These are phyloP conservation scores for Glycine latifolia DNA, from an alignment of 306 rosid species.

Conservation along the genomic window DNA sequence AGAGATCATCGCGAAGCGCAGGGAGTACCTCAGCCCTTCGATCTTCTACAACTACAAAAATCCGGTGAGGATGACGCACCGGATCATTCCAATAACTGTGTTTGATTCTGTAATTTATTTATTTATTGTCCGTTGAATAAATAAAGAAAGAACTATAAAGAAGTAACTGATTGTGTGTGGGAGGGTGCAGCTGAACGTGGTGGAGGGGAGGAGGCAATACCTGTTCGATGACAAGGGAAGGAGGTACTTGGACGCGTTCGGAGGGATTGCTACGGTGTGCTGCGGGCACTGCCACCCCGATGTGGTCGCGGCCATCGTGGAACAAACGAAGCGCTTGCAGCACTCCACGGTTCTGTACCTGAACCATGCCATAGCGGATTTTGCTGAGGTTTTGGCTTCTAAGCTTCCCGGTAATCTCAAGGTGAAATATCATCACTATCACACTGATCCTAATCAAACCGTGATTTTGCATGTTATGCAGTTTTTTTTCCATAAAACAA, in stretches of 20 bases:
- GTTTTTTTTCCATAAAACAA: no score
- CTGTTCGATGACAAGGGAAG: conserved; percentile 87
- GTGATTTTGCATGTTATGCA: no score
- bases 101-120: background rate
- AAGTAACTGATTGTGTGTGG: no score
- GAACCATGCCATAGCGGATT: conserved; percentile 77
- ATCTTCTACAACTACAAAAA: conserved; percentile 63
- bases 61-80: conserved; percentile 62
- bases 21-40: conserved; percentile 83
- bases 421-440: conserved; percentile 48
- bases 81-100: conserved; percentile 2
- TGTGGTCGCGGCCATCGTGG: conserved; percentile 79
- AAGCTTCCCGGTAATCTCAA: conserved; percentile 93
- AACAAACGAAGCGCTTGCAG: conserved; percentile 74
- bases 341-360: conserved; percentile 92
- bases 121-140: no score
- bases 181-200: conserved; percentile 68
- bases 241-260: conserved; percentile 87
- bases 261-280: conserved; percentile 93
- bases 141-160: no score
- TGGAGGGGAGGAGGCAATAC: conserved; percentile 88
- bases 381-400: conserved; percentile 83
- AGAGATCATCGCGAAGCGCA: conserved; percentile 81
- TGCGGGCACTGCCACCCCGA: conserved; percentile 99
- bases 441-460: no score